Conservation (phyloP, 2,329 filamentous ascomycete genomes). For the Alternaria solani region DNA sequence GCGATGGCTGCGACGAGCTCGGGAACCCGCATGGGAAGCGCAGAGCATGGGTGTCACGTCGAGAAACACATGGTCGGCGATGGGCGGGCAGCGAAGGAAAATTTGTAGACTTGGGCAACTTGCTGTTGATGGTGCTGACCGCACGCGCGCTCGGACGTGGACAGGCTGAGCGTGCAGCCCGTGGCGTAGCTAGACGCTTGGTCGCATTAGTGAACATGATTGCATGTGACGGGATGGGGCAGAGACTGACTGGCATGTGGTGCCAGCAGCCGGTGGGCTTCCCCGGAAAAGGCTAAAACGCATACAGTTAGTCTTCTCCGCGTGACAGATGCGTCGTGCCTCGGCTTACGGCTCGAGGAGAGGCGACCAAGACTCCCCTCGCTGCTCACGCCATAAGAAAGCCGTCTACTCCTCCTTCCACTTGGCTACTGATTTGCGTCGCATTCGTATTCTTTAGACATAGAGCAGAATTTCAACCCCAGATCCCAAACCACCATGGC, state of each 20-base stretch:
- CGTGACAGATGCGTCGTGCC: constrained; percentile 23
- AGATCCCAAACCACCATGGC: constrained; percentile 64
- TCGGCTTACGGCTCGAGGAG: constrained; percentile 35
- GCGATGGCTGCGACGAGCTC: not conserved
- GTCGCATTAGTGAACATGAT: constrained; percentile 12
- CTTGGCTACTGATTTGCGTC: constrained; percentile 1
- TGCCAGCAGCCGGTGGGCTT: constrained; percentile 7
- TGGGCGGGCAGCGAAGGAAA: constrained; percentile 1
- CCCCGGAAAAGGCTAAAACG: constrained; percentile 23
- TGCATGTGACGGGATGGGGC: constrained; percentile 30
- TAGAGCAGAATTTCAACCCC: not conserved
- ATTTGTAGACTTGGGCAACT: not conserved
- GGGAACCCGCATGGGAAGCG: not conserved
- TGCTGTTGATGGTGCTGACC: not conserved
- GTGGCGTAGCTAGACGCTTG: constrained; percentile 4
- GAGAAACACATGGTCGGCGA: not conserved
- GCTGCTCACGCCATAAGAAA: constrained; percentile 31
- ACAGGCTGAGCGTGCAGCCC: not conserved
- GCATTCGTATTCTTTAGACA: not conserved
- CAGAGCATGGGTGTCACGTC: not conserved
- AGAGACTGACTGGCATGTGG: not conserved
- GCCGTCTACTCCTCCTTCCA: constrained; percentile 16
- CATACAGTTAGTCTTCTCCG: constrained; percentile 23
- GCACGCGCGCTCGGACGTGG: not conserved
- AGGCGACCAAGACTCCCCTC: constrained; percentile 34